Conservation (phyloP, 257 asterid species). For the Solanum tarapatanum region DNA sequence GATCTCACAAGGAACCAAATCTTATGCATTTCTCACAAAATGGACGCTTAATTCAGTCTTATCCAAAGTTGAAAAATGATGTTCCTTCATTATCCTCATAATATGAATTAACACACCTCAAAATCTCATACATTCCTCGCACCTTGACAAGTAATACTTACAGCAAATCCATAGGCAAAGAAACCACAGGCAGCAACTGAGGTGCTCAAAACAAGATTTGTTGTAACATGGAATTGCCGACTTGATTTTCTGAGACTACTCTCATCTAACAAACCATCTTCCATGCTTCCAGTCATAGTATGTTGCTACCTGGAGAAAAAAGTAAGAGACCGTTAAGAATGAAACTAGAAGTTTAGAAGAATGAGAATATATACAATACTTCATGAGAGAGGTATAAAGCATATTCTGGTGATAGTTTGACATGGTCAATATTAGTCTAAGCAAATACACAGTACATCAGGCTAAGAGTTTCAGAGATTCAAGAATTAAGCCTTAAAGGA, state of each 20-base stretch:
- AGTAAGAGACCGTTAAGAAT: background rate
- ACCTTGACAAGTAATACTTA: slow-evolving; percentile 1
- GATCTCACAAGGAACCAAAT: background rate
- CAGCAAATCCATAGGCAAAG: slow-evolving; percentile 16
- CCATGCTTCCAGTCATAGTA: background rate
- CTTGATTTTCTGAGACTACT: background rate
- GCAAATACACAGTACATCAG: background rate
- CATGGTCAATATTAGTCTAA: background rate
- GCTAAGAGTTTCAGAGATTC: background rate
- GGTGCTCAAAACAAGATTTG: slow-evolving; percentile 4
- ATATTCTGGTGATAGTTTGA: background rate
- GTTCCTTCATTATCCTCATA: background rate
- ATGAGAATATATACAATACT: background rate
- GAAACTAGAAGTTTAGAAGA: background rate
- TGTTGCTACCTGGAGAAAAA: background rate
- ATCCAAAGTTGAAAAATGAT: background rate
- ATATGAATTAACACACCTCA: background rate
- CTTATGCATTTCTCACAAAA: background rate
- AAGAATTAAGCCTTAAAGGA: background rate
- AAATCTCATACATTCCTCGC: background rate
- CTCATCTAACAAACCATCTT: background rate
- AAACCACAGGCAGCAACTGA: slow-evolving; percentile 8
- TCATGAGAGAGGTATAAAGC: background rate
- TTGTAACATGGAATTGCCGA: background rate
- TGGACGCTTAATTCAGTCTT: background rate